These are phyloP conservation scores for Salvia hispanica DNA, from an alignment of 257 asterid genomes.

Conservation along the genomic window DNA sequence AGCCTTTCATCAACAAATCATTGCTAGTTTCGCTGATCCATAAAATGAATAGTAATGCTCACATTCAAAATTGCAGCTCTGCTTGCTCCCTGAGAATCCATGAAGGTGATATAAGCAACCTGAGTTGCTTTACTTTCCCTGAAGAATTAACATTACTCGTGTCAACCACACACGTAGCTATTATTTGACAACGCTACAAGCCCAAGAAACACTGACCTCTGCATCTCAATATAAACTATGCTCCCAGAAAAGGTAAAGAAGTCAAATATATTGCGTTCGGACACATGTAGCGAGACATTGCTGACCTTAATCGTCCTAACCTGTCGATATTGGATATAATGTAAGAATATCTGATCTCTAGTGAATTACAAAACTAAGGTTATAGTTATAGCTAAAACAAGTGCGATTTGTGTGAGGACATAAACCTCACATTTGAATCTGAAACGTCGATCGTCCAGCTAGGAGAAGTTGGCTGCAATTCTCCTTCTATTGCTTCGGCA, in stretches of 20 bases:
- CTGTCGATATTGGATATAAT: conserved; percentile 30
- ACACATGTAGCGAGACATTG: conserved; percentile 37
- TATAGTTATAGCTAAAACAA: not conserved
- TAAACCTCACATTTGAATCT: conserved; percentile 38
- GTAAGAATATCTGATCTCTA: not conserved
- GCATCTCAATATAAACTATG: conserved; percentile 55
- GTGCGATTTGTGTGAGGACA: not conserved
- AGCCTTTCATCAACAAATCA: too few relatives aligned
- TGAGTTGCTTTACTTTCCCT: conserved; percentile 50
- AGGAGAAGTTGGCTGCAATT: conserved; percentile 31
- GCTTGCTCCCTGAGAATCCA: conserved; percentile 56
- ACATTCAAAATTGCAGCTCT: conserved; percentile 62
- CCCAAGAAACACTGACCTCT: conserved; percentile 40
- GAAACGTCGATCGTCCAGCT: conserved; percentile 38
- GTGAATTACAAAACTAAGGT: too few relatives aligned
- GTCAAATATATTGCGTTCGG: too few relatives aligned
- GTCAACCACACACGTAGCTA: not conserved
- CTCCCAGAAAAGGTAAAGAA: not conserved
- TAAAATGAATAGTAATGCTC: conserved; percentile 10
- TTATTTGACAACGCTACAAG: not conserved
- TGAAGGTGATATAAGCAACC: conserved; percentile 43
- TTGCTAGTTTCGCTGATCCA: too few relatives aligned
- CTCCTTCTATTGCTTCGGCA: conserved; percentile 27
- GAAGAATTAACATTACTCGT: conserved; percentile 2
- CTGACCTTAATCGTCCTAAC: conserved; percentile 49